Base-by-base conservation (phyloP, 2,329 filamentous ascomycete species). In the Colletotrichum tropicicola region DNA sequence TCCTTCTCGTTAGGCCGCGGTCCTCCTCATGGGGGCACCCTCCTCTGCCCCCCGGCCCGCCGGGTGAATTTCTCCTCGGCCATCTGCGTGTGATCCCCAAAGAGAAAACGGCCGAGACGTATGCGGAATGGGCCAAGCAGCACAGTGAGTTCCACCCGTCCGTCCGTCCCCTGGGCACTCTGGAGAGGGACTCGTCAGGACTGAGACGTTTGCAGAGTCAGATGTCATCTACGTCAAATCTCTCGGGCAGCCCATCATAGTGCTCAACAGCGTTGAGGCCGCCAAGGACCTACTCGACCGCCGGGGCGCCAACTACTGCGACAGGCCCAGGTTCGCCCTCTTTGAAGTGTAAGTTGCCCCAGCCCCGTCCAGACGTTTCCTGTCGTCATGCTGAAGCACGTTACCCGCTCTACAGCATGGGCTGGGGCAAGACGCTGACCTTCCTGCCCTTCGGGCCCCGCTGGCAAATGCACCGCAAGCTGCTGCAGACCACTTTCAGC, bases 111-210 rank as follows among this genome's bases (percentile, higher is more conserved):
- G 67, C 66, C 27, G 62, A 49, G 39, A 59, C 56, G 15, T 69
- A 69, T 45, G 55, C 63, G 6, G 43, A 67, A 49, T 69, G 67
- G 67, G 66, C 65, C 19, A 56, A 62, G 30, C 48, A 63, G 92
- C 73, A 91, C 92, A 75, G 90, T 93, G 21, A 61, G 67, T 56
- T 12, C 19, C n/a, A 25, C 27, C 27, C 15, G n/a, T n/a, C n/a
- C n/a, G n/a, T n/a, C 9, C 10, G 35, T 7, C 37, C 19, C 12
- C 23, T 25, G 12, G 9, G 4, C 23, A 12, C 23, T 17, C 21
- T 8, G 15, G 15, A 41, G 19, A 21, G 9, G n/a, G n/a, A n/a
- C 4, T 32, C 23, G 9, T 15, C 12, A 15, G 44, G 57, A 45
- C 49, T 56, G 49, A 56, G 27, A 13, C 28, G 5, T 44, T 19